A percentile compares a stretch with the other conserved stretches of the same genome.
These are phyloP conservation scores for Globomyces sp. DNA, from an alignment of 371 early-diverging fungal genomes.

Conservation along the genomic window DNA sequence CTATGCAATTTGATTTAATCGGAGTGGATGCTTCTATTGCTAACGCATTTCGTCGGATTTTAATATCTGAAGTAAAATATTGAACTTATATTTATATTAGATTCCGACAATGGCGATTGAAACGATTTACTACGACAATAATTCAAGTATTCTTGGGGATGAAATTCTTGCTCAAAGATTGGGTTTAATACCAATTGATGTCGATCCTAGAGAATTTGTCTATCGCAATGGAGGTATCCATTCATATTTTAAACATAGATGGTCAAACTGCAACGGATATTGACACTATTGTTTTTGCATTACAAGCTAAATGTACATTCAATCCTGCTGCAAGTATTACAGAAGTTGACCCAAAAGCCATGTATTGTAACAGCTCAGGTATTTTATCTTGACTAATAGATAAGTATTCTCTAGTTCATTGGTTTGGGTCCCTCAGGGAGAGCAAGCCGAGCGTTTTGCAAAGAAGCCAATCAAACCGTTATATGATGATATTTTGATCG, in stretches of 20 bases:
- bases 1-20: slow-evolving; percentile 92
- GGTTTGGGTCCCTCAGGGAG: slow-evolving; percentile 86
- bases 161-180: slow-evolving; percentile 98
- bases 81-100: too few relatives aligned
- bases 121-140: slow-evolving; percentile 90
- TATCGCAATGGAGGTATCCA: slow-evolving; percentile 54
- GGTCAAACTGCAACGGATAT: slow-evolving; percentile 77
- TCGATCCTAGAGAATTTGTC: slow-evolving; percentile 77
- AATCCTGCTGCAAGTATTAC: slow-evolving; percentile 60
- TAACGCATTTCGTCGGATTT: slow-evolving; percentile 93
- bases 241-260: slow-evolving; percentile 26
- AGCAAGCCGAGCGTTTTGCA: slow-evolving; percentile 72
- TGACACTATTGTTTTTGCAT: slow-evolving; percentile 91
- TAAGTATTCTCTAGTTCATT: slow-evolving; percentile 79
- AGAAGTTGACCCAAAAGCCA: slow-evolving; percentile 71
- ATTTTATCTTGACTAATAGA: slow-evolving; percentile 14
- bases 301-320: slow-evolving; percentile 71
- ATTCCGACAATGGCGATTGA: slow-evolving; percentile 97
- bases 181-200: slow-evolving; percentile 94
- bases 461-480: slow-evolving; percentile 71
- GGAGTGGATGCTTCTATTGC: slow-evolving; percentile 94
- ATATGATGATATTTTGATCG: slow-evolving; percentile 86
- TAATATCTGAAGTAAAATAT: slow-evolving; percentile 84
- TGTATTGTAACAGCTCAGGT: slow-evolving; percentile 67
- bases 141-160: slow-evolving; percentile 95